Evolutionary conservation across 345 rosid species (phyloP).

Genomic region (Hevea brasiliensis): DNA sequence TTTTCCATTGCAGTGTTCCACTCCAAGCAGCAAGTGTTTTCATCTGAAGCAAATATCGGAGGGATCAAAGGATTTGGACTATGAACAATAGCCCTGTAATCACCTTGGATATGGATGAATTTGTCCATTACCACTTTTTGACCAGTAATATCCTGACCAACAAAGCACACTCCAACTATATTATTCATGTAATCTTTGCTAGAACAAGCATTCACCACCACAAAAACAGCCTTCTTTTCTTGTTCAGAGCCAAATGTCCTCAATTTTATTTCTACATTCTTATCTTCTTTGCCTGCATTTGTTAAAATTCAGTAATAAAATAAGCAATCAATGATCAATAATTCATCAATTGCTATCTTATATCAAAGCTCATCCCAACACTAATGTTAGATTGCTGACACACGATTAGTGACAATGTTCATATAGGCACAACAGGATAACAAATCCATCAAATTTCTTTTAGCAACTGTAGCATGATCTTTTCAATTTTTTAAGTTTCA

Average conservation of each 20-base stretch:
- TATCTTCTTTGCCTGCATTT: conserved; percentile 83
- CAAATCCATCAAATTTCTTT: conserved; percentile 7
- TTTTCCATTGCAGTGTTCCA: conserved; percentile 99
- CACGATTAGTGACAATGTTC: background rate
- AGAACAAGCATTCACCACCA: conserved; percentile 91
- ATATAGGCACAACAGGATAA: background rate
- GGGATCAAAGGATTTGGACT: conserved; percentile 95
- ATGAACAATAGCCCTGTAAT: conserved; percentile 85
- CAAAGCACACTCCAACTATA: conserved; percentile 95
- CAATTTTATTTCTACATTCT: conserved; percentile 87
- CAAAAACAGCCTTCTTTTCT: conserved; percentile 64
- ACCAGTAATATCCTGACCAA: conserved; percentile 88
- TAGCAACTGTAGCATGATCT: background rate
- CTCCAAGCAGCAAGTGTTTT: conserved; percentile 85
- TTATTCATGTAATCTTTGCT: conserved; percentile 84
- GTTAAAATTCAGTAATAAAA: background rate
- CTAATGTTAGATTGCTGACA: background rate
- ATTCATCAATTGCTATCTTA: background rate
- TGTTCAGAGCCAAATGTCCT: conserved; percentile 65
- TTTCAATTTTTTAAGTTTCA: background rate
- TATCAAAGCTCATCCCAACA: background rate
- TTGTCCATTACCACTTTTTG: conserved; percentile 96
- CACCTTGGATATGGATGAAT: conserved; percentile 87
- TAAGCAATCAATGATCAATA: conserved; percentile 1
- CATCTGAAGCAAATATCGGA: conserved; percentile 93